These are phyloP conservation scores for Falciphora oryzae DNA, from an alignment of 2,329 filamentous ascomycete genomes.

Conservation along the genomic window DNA sequence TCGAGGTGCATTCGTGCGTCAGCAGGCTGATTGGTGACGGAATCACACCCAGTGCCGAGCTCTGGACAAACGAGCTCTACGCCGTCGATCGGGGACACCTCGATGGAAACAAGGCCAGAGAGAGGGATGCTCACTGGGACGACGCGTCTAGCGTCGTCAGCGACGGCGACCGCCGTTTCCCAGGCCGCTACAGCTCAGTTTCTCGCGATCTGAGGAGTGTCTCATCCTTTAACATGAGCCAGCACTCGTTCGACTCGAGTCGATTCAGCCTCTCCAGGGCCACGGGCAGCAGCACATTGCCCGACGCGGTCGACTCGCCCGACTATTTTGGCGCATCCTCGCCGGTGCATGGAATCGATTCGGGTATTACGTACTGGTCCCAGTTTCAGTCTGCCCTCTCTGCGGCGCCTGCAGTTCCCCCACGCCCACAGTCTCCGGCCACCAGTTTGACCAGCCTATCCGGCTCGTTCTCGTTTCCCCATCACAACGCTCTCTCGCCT, in stretches of 20 bases:
- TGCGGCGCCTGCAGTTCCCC: slow-evolving; percentile 51
- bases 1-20: slow-evolving; percentile 82
- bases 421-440: slow-evolving; percentile 53
- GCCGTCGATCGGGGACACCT: slow-evolving; percentile 65
- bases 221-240: slow-evolving; percentile 57
- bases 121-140: slow-evolving; percentile 40
- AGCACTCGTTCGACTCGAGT: slow-evolving; percentile 64
- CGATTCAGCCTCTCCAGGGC: slow-evolving; percentile 56
- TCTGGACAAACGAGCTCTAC: slow-evolving; percentile 91
- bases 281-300: slow-evolving; percentile 41
- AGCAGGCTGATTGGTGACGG: slow-evolving; percentile 68
- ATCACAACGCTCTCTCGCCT: slow-evolving; percentile 35
- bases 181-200: slow-evolving; percentile 43
- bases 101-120: slow-evolving; percentile 36
- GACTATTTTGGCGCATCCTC: slow-evolving; percentile 68
- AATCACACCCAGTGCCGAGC: slow-evolving; percentile 35
- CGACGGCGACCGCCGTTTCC: slow-evolving; percentile 47
- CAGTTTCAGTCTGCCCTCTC: slow-evolving; percentile 69
- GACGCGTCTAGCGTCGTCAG: slow-evolving; percentile 49
- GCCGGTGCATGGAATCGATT: slow-evolving; percentile 66
- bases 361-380: slow-evolving; percentile 81
- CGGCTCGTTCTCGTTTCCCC: slow-evolving; percentile 40
- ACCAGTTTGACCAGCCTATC: slow-evolving; percentile 56
- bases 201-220: slow-evolving; percentile 52
- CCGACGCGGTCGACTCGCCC: slow-evolving; percentile 63